These are phyloP conservation scores for Candida lessepsii DNA, from an alignment of 805 yeast genomes.

Conservation along the genomic window DNA sequence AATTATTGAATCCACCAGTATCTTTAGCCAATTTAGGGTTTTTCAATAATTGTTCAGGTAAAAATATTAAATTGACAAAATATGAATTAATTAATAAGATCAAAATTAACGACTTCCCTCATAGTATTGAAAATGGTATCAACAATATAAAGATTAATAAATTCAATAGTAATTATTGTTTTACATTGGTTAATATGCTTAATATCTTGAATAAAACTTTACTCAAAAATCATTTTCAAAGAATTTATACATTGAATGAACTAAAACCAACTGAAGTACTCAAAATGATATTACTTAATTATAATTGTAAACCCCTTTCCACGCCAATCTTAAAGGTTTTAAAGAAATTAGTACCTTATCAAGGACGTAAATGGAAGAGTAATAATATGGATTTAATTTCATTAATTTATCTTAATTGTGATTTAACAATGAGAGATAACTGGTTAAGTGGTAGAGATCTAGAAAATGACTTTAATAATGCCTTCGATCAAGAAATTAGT, in stretches of 20 bases:
- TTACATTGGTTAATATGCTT: constrained; percentile 51
- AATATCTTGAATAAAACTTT: constrained; percentile 56
- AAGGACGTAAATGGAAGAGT: constrained; percentile 92
- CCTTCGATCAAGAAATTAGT: constrained; percentile 84
- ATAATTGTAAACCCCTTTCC: constrained; percentile 57
- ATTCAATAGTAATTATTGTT: constrained; percentile 45
- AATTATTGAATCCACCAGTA: constrained; percentile 39
- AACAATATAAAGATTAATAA: constrained; percentile 23
- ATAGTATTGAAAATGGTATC: constrained; percentile 24
- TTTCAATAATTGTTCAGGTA: constrained; percentile 34
- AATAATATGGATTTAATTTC: constrained; percentile 92
- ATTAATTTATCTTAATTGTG: constrained; percentile 74
- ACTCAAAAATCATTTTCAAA: constrained; percentile 63
- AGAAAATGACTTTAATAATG: constrained; percentile 69
- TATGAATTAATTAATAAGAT: constrained; percentile 30
- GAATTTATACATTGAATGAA: constrained; percentile 63
- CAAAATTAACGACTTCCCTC: constrained; percentile 28
- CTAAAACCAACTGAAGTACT: constrained; percentile 62
- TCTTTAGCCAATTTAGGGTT: constrained; percentile 32
- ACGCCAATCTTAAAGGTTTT: constrained; percentile 70
- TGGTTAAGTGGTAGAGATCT: constrained; percentile 86
- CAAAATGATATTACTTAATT: constrained; percentile 56
- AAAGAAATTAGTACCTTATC: constrained; percentile 81
- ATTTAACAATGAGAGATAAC: constrained; percentile 70
- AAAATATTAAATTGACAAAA: constrained; percentile 7